A percentile compares a stretch with the other conserved stretches of the same genome.
Conservation (phyloP, 257 asterid genomes). For the Linderniella brevidens region DNA sequence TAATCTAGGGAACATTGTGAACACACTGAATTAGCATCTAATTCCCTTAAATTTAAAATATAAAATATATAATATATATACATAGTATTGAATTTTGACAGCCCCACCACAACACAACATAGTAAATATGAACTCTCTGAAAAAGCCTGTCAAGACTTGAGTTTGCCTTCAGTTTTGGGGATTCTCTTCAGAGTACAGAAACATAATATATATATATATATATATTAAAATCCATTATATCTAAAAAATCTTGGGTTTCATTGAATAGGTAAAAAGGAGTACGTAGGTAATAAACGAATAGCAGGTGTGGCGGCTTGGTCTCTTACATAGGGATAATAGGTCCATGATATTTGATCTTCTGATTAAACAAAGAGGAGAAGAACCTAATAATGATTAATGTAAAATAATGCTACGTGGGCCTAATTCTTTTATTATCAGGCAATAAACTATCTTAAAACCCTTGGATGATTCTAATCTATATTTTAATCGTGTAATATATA, state of each 20-base stretch:
- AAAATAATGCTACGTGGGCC: too few relatives aligned
- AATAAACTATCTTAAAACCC: conserved; percentile 14
- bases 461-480: conserved; percentile 16
- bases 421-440: not conserved
- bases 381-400: too few relatives aligned
- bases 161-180: conserved; percentile 46
- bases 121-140: conserved; percentile 19
- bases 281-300: too few relatives aligned
- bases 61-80: too few relatives aligned
- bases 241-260: not conserved
- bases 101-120: conserved; percentile 7
- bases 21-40: conserved; percentile 40
- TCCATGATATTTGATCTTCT: too few relatives aligned
- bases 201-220: not conserved
- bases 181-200: conserved; percentile 15
- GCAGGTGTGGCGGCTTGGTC: too few relatives aligned
- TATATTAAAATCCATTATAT: not conserved
- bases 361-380: not conserved
- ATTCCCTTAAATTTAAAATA: conserved; percentile 15
- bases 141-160: conserved; percentile 52
- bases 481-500: too few relatives aligned
- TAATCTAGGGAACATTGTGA: conserved; percentile 42
- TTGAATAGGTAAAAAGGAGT: not conserved
- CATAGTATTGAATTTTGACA: conserved; percentile 18
- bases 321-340: too few relatives aligned